Evolutionary conservation across 163 green algal species (phyloP), one percentile per base, ranked within the genome.

Genomic region (Scenedesmus sp.): DNA sequence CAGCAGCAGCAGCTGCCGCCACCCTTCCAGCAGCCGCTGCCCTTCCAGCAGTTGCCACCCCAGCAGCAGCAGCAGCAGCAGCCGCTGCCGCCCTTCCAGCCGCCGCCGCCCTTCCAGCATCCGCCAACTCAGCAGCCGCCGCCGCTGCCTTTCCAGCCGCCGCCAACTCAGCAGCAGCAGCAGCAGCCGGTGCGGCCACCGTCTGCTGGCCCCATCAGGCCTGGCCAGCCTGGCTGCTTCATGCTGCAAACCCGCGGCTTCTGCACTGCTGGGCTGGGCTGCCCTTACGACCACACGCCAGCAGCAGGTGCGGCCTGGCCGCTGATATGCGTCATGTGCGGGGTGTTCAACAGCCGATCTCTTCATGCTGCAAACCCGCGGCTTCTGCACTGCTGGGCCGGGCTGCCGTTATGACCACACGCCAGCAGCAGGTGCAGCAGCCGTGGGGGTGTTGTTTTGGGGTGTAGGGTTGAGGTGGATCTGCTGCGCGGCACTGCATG

Each of bases 181-280:
- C 56, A 55, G 20, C 55, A 87, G 82, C 82, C 82, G 34, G 77
- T 34, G 34, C 12, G 34, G 77, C 77, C 77, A 7, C 26, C 34
- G 34, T 56, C 77, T 84, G 77, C 77, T 23, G 34, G 34, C 13
- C 77, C 77, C 12, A 23, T 8, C 77, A 56, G 77, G 34, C 77
- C 77, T 84, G 77, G 77, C n/a, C 34, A 56, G 77, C 77, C 77
- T 56, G 77, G 8, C 77, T 84, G 77, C 77, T 57, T 84, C 34
- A 56, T 84, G 77, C 46, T 60, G 13, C 77, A 15, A 7, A 84
- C 77, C 9, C 77, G 77, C 10, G 77, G 77, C 77, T 56, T 84
- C 34, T 84, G 77, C 77, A 56, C 77, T n/a, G 46, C 34, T 60
- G 77, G 77, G 13, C 13, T 34, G 0, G 77, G 13, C 46, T 84